Evolutionary conservation across 1,284 basidiomycete species (phyloP).

Genomic region (Lignosus rhinocerotis): DNA sequence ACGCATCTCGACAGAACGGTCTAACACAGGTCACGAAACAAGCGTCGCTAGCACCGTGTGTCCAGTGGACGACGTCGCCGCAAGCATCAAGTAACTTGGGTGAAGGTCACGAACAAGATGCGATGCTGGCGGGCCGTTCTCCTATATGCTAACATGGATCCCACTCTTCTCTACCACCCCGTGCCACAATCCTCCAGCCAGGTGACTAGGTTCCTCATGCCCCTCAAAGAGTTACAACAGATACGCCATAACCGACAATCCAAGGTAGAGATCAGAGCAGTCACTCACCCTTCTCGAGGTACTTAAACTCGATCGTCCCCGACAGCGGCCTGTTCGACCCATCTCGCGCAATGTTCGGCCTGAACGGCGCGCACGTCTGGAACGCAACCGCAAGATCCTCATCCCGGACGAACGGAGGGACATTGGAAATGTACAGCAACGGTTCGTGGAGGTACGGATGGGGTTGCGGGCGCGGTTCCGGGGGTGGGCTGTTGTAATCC

Average conservation of each 20-base stretch:
- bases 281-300: constrained; percentile 69
- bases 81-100: neutral
- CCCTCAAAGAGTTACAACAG: neutral
- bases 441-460: constrained; percentile 84
- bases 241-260: neutral
- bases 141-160: neutral
- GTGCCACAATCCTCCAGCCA: neutral
- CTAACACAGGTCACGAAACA: no score
- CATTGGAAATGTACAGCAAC: constrained; percentile 71
- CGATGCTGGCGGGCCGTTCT: neutral
- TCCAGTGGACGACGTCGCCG: no score
- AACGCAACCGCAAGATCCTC: constrained; percentile 73
- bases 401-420: constrained; percentile 71
- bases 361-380: constrained; percentile 72
- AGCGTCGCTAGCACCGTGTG: no score
- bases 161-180: no score
- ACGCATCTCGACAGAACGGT: no score
- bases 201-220: neutral
- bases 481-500: constrained; percentile 27
- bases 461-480: constrained; percentile 34
- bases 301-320: constrained; percentile 79
- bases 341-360: constrained; percentile 72
- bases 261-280: neutral
- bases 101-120: neutral
- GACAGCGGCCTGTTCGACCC: constrained; percentile 49